Conservation (phyloP, 305 asterid genomes). For the Withania somnifera region DNA sequence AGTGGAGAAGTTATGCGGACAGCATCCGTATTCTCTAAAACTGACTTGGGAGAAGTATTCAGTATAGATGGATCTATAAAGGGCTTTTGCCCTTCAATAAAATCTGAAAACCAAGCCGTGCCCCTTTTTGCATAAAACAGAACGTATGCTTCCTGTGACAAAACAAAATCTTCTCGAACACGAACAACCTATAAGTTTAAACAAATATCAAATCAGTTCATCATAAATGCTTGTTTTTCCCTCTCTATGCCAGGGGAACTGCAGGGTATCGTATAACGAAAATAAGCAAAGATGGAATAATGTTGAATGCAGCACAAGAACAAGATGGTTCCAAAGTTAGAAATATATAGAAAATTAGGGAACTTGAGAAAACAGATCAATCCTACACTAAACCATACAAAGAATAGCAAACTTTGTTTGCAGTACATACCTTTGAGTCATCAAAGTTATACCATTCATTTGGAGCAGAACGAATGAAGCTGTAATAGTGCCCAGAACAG, state of each 20-base stretch:
- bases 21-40: constrained; percentile 35
- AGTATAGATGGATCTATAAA: constrained; percentile 17
- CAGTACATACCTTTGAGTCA: constrained; percentile 51
- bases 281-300: background rate
- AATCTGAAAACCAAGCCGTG: constrained; percentile 61
- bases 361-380: background rate
- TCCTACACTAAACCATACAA: background rate
- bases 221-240: background rate
- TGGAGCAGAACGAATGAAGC: constrained; percentile 59
- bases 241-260: background rate
- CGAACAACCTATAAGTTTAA: constrained; percentile 32
- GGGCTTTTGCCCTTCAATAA: constrained; percentile 36
- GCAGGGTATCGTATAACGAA: background rate
- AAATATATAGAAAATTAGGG: background rate
- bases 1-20: constrained; percentile 18
- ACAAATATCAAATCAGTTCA: background rate
- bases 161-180: constrained; percentile 50
- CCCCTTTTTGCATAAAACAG: constrained; percentile 71
- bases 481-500: constrained; percentile 77
- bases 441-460: constrained; percentile 71
- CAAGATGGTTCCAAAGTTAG: background rate
- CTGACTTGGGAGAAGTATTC: constrained; percentile 76
- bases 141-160: constrained; percentile 79
- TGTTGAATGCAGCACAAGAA: background rate
- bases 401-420: background rate